phyloP scores from a whole-genome alignment of 2,329 filamentous ascomycete genomes.

The Aurifilum marmelostoma region DNA sequence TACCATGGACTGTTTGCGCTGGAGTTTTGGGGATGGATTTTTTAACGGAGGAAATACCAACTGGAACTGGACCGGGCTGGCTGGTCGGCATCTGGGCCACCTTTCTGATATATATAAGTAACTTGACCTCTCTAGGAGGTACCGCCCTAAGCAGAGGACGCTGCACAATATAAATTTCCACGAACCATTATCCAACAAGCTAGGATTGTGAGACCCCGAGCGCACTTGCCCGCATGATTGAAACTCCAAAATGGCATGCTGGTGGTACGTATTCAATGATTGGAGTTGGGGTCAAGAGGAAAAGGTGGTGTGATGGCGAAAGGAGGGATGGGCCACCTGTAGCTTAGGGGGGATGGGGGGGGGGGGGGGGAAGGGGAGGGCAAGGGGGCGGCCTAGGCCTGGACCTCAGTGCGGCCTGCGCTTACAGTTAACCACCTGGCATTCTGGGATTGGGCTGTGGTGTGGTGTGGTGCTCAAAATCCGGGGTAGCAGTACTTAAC shows the following conservation, averaged over 20 bases:
- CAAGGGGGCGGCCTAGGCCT: no score
- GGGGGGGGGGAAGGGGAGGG: background rate
- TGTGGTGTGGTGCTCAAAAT: background rate
- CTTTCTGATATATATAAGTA: background rate
- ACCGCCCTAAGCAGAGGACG: background rate
- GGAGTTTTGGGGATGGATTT: constrained; percentile 17
- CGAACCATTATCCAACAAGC: background rate
- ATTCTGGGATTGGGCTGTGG: background rate
- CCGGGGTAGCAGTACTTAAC: no score
- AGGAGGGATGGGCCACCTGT: background rate
- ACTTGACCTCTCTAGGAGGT: no score
- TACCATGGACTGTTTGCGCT: constrained; percentile 19
- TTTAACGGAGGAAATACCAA: constrained; percentile 18
- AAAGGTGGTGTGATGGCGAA: constrained; percentile 4
- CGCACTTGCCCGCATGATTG: background rate
- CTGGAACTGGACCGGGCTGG: background rate
- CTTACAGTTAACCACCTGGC: background rate
- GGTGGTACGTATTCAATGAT: background rate
- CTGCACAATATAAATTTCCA: constrained; percentile 9
- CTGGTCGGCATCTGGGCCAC: background rate
- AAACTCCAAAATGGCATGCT: background rate
- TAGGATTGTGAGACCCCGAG: background rate
- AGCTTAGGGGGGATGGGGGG: no score
- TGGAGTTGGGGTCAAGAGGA: background rate
- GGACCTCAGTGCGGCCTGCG: background rate